Evolutionary conservation across 371 early-diverging fungal genomes (phyloP), one percentile per base, ranked within the genome.

Genomic region (Dinochytrium kinnereticum): DNA sequence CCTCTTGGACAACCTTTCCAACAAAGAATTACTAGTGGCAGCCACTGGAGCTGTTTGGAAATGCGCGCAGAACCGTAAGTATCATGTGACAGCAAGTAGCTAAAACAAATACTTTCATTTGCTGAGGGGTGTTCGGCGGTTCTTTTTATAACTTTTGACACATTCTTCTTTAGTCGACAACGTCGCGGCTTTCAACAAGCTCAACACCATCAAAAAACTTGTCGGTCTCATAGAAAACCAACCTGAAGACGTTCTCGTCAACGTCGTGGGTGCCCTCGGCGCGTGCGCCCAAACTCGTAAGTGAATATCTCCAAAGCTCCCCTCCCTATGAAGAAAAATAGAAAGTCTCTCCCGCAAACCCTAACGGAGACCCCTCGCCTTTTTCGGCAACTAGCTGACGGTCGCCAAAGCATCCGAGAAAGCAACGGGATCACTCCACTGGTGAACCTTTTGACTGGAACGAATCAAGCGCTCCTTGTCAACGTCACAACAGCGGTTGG

Each of bases 1-100:
- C 50, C 76, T 89, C 28, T 75, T 88, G 44, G 87, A 89, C 71
- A 82, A 81, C 73, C 73, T 80, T 15, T 71, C 74, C 39, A 84
- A 88, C 76, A 85, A 84, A 53, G 87, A 87, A 40, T 73, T 88
- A 15, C 73, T 88, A 0, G 84, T 79, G 13, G 89, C 89, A 0
- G 86, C 86, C 0, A 88, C 89, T 3, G 89, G 89, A 5, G 89
- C 89, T 0, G 86, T 88, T 1, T 88, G 89, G 89, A 88, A 87
- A 69, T 87, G 87, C 68, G 86, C 89, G 0, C 86, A 86, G 51
- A 83, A 85, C 70, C 69, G 85, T 84, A 73, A 64, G 79, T 74
- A 7, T 1, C 33, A 3, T 33, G 1, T 2, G 50, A 26, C 69
- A 53, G 21, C 13, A 13, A 0, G 19, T 24, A 36, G 26, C 69